Evolutionary conservation across 2,329 filamentous ascomycete species (phyloP).

Genomic region (Fusarium odoratissimum): DNA sequence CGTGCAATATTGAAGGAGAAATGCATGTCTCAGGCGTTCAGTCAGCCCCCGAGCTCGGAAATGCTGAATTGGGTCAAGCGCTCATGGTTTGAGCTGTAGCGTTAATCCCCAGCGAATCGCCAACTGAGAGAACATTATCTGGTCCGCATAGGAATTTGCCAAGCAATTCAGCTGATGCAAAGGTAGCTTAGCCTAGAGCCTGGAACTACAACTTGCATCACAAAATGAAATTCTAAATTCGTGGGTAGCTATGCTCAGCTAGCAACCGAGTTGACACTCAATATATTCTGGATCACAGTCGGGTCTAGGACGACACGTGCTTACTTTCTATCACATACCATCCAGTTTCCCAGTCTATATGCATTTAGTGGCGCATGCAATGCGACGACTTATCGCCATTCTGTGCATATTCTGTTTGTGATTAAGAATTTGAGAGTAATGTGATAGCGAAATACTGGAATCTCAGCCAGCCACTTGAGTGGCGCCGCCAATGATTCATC

Average conservation of each 20-base stretch:
- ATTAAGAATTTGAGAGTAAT: not conserved
- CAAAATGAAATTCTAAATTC: too few relatives aligned
- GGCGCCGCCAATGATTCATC: not conserved
- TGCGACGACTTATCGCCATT: fast-evolving
- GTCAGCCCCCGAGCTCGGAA: too few relatives aligned
- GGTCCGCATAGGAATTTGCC: too few relatives aligned
- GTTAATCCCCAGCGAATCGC: too few relatives aligned
- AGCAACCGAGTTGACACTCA: too few relatives aligned
- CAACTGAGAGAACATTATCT: too few relatives aligned
- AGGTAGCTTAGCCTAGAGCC: too few relatives aligned
- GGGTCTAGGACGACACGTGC: not conserved
- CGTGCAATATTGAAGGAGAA: not conserved
- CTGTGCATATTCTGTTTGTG: not conserved
- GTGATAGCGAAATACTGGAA: not conserved
- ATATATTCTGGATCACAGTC: too few relatives aligned
- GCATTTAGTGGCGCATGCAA: not conserved
- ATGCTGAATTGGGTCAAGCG: not conserved
- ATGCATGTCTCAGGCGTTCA: not conserved
- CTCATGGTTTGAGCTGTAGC: too few relatives aligned
- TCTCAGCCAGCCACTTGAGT: not conserved
- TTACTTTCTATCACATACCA: not conserved
- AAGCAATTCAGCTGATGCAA: too few relatives aligned
- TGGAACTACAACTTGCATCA: too few relatives aligned
- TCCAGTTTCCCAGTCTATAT: fast-evolving
- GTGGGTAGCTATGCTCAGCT: too few relatives aligned